phyloP scores from a whole-genome alignment of 2,329 filamentous ascomycete species.

The Calycina herbarum region DNA sequence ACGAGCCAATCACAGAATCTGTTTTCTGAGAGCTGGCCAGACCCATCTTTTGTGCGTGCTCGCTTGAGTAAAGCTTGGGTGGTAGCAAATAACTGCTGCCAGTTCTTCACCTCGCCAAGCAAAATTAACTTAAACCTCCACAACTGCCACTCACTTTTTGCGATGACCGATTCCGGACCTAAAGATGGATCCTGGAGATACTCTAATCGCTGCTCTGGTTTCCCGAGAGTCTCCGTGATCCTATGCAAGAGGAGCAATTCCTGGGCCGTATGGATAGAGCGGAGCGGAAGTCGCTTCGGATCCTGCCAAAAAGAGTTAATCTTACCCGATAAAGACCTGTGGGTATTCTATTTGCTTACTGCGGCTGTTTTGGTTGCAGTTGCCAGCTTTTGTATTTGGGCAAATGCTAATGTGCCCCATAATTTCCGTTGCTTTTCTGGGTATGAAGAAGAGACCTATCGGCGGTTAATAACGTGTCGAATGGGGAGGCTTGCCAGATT shows the following conservation, averaged over 20 bases:
- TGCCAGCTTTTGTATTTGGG: slow-evolving; percentile 36
- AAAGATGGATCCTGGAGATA: slow-evolving; percentile 34
- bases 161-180: slow-evolving; percentile 36
- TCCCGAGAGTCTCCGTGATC: slow-evolving; percentile 30
- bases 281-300: slow-evolving; percentile 30
- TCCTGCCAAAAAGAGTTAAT: slow-evolving; percentile 24
- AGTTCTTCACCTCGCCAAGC: slow-evolving; percentile 29
- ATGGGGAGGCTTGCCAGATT: slow-evolving; percentile 11
- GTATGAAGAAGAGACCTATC: slow-evolving; percentile 28
- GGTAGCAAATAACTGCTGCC: slow-evolving; percentile 34
- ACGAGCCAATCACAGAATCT: slow-evolving; percentile 38
- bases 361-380: slow-evolving; percentile 32
- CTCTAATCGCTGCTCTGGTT: slow-evolving; percentile 30
- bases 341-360: slow-evolving; percentile 25
- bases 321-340: slow-evolving; percentile 3
- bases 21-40: slow-evolving; percentile 32
- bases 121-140: slow-evolving; percentile 35
- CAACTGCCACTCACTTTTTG: slow-evolving; percentile 39
- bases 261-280: slow-evolving; percentile 39
- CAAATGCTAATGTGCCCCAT: slow-evolving; percentile 33
- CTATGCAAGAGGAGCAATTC: slow-evolving; percentile 37
- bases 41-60: slow-evolving; percentile 33
- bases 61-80: slow-evolving; percentile 31
- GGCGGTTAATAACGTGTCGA: slow-evolving; percentile 18
- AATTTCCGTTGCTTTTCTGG: slow-evolving; percentile 33